These are phyloP conservation scores for Kwoniella sp. DNA, from an alignment of 768 basidiomycete species.

Conservation along the genomic window DNA sequence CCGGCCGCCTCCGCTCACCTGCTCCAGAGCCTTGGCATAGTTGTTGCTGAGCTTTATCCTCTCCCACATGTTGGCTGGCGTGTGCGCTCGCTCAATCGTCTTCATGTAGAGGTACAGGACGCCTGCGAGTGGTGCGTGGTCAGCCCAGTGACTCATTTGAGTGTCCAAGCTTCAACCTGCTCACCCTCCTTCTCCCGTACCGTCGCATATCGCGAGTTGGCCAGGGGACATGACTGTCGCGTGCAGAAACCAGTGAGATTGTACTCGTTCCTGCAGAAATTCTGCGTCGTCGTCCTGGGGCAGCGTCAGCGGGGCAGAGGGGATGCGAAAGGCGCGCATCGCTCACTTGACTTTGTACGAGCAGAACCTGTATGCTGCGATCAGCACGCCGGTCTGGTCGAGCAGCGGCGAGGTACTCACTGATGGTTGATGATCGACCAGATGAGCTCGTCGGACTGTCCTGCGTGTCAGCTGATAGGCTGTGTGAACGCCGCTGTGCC, in stretches of 20 bases:
- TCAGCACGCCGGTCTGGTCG: slow-evolving; percentile 6
- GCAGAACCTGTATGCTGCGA: slow-evolving; percentile 66
- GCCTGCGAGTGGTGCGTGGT: too few species aligned
- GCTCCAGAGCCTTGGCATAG: slow-evolving; percentile 90
- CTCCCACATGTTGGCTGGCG: slow-evolving; percentile 98
- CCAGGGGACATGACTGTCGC: slow-evolving; percentile 93
- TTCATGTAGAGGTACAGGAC: slow-evolving; percentile 89
- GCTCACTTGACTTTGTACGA: slow-evolving; percentile 99
- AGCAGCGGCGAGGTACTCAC: slow-evolving; percentile 29
- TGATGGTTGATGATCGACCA: slow-evolving; percentile 86
- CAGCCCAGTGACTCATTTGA: not conserved
- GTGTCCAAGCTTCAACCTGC: not conserved
- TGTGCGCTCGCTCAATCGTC: slow-evolving; percentile 94
- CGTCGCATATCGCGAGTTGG: slow-evolving; percentile 96
- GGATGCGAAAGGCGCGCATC: too few species aligned
- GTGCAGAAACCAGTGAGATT: slow-evolving; percentile 95
- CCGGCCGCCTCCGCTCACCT: slow-evolving; percentile 56
- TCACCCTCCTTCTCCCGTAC: slow-evolving; percentile 90
- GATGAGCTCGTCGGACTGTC: slow-evolving; percentile 82
- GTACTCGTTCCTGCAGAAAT: slow-evolving; percentile 98
- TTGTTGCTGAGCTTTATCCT: slow-evolving; percentile 84
- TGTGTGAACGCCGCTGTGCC: too few species aligned
- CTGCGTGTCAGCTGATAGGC: not conserved
- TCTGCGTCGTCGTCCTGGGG: slow-evolving; percentile 82
- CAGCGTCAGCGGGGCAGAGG: too few species aligned